Evolutionary conservation across 2,329 filamentous ascomycete genomes (phyloP).

Genomic region (Colletotrichum siamense): DNA sequence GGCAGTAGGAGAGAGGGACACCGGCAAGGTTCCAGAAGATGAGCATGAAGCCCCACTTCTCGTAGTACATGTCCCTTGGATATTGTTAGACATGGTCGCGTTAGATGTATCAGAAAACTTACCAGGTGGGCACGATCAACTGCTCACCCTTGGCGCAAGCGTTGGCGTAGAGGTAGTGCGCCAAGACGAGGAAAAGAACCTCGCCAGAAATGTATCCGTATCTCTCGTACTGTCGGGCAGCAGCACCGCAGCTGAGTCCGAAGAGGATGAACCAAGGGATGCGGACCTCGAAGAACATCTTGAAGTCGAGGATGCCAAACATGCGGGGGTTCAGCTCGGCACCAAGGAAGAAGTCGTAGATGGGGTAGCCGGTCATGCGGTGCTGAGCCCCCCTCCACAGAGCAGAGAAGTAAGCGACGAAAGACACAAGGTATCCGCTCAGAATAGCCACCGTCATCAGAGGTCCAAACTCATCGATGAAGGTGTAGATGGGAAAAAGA

Average conservation of each 20-base stretch:
- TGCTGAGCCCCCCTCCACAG: slow-evolving; percentile 81
- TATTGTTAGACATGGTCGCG: neutral
- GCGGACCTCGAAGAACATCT: slow-evolving; percentile 96
- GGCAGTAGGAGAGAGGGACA: slow-evolving; percentile 90
- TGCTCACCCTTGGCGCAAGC: slow-evolving; percentile 93
- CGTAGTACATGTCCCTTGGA: slow-evolving; percentile 87
- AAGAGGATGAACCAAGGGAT: slow-evolving; percentile 93
- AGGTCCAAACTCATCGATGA: slow-evolving; percentile 94
- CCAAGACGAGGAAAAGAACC: slow-evolving; percentile 83
- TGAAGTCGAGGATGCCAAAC: slow-evolving; percentile 81
- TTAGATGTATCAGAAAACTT: slow-evolving; percentile 21
- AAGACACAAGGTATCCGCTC: slow-evolving; percentile 83
- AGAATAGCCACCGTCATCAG: slow-evolving; percentile 92
- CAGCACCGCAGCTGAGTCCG: slow-evolving; percentile 76
- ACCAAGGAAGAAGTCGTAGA: slow-evolving; percentile 96
- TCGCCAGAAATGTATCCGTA: slow-evolving; percentile 90
- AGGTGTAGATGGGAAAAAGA: slow-evolving; percentile 85
- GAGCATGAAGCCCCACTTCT: slow-evolving; percentile 97
- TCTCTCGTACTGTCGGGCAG: slow-evolving; percentile 81
- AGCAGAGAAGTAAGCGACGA: slow-evolving; percentile 87
- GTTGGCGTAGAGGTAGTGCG: slow-evolving; percentile 91
- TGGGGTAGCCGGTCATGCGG: slow-evolving; percentile 85
- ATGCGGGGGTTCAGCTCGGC: slow-evolving; percentile 88
- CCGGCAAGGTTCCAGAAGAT: slow-evolving; percentile 98
- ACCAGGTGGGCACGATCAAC: slow-evolving; percentile 84